These are phyloP conservation scores for Parastagonospora nodorum DNA, from an alignment of 2,329 filamentous ascomycete genomes.

Conservation along the genomic window DNA sequence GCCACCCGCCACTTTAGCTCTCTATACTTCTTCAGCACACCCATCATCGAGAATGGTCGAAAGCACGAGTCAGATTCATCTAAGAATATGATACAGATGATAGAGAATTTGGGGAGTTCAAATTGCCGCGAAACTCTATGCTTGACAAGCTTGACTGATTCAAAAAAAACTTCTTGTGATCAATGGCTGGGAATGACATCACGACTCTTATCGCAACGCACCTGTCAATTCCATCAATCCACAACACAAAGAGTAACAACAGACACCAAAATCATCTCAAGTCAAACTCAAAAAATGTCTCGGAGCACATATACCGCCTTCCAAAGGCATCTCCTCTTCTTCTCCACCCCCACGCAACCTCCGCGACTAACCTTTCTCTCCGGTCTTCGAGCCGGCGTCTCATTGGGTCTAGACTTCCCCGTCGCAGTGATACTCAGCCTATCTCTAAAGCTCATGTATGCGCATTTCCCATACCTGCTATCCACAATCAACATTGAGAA, in stretches of 20 bases:
- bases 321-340: slow-evolving; percentile 27
- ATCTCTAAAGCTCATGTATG: slow-evolving; percentile 23
- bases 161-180: too few species aligned
- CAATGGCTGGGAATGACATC: too few species aligned
- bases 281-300: slow-evolving; percentile 10
- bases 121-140: too few species aligned
- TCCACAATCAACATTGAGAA: slow-evolving; percentile 20
- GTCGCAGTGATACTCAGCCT: slow-evolving; percentile 24
- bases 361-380: slow-evolving; percentile 25
- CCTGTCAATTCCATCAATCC: too few species aligned
- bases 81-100: too few species aligned
- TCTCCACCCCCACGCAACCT: slow-evolving; percentile 24
- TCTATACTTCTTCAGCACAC: too few species aligned
- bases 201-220: too few species aligned
- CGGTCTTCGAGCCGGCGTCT: slow-evolving; percentile 18
- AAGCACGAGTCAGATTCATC: too few species aligned
- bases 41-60: too few species aligned
- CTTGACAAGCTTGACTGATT: too few species aligned
- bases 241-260: not conserved
- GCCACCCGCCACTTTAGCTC: too few species aligned
- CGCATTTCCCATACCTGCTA: slow-evolving; percentile 20
- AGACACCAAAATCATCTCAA: not conserved
- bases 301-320: slow-evolving; percentile 22
- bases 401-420: slow-evolving; percentile 26
- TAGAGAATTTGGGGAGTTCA: too few species aligned